These are phyloP conservation scores for Suhomyces sp. DNA, from an alignment of 805 yeast species.

Conservation along the genomic window DNA sequence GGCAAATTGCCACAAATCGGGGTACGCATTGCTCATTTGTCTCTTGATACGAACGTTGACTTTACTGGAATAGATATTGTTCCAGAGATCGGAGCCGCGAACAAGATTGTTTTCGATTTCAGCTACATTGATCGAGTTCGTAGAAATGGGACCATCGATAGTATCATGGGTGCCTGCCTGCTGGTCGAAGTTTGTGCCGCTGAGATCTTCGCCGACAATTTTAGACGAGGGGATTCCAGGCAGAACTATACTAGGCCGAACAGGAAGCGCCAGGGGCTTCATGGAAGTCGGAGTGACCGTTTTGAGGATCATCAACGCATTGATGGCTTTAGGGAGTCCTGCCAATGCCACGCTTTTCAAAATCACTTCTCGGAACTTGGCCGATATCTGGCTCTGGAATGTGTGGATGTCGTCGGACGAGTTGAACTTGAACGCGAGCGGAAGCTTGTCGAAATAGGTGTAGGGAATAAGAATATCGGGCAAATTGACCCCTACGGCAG, in stretches of 20 bases:
- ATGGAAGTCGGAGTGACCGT: slow-evolving; percentile 58
- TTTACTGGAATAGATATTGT: slow-evolving; percentile 65
- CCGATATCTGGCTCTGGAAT: slow-evolving; percentile 38
- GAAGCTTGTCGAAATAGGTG: slow-evolving; percentile 35
- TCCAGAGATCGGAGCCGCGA: slow-evolving; percentile 70
- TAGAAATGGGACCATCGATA: slow-evolving; percentile 41
- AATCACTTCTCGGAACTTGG: slow-evolving; percentile 70
- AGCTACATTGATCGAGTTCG: slow-evolving; percentile 26
- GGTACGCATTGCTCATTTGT: slow-evolving; percentile 73
- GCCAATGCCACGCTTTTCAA: slow-evolving; percentile 75
- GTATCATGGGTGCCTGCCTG: slow-evolving; percentile 20
- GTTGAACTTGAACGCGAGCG: slow-evolving; percentile 34
- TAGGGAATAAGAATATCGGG: slow-evolving; percentile 43
- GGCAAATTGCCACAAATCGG: slow-evolving; percentile 78
- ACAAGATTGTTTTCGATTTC: slow-evolving; percentile 26
- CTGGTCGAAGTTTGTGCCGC: slow-evolving; percentile 36
- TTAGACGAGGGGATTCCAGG: slow-evolving; percentile 39
- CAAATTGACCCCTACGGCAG: slow-evolving; percentile 40
- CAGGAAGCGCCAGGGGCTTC: slow-evolving; percentile 22
- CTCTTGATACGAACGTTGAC: slow-evolving; percentile 62
- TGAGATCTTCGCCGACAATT: slow-evolving; percentile 37
- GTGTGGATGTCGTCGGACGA: slow-evolving; percentile 34
- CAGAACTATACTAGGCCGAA: slow-evolving; percentile 25
- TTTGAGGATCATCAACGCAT: slow-evolving; percentile 63
- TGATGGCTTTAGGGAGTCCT: slow-evolving; percentile 84